A percentile compares a stretch with the other conserved stretches of the same genome.
Evolutionary conservation across 176 grass and related monocot genomes (phyloP).

Genomic region (Urochloa ruziziensis): DNA sequence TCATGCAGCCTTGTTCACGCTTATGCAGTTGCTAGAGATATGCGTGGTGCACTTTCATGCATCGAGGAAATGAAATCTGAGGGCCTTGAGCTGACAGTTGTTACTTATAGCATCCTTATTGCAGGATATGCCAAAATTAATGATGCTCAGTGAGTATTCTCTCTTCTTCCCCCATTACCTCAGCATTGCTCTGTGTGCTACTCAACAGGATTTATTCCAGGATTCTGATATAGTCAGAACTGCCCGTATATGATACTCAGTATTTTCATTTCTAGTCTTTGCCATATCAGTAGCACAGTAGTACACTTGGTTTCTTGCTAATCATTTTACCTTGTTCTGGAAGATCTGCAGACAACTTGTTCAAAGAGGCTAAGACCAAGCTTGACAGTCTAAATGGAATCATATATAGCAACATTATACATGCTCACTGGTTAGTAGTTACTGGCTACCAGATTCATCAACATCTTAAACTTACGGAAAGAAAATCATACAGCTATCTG

Average conservation of each 20-base stretch:
- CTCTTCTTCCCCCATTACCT: background rate
- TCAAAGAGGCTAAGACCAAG: conserved; percentile 81
- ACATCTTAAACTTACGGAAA: background rate
- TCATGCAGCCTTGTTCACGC: conserved; percentile 99
- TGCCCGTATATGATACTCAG: background rate
- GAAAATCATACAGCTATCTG: background rate
- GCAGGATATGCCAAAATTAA: conserved; percentile 77
- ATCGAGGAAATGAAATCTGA: conserved; percentile 93
- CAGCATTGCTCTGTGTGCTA: background rate
- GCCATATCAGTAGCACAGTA: background rate
- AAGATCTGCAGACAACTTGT: conserved; percentile 92
- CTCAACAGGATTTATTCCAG: background rate
- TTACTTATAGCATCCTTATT: conserved; percentile 95
- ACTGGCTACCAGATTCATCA: conserved; percentile 11
- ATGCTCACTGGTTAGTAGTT: conserved; percentile 94
- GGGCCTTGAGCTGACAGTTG: conserved; percentile 73
- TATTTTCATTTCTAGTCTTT: conserved; percentile 3
- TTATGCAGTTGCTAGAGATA: conserved; percentile 99
- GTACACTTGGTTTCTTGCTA: conserved; percentile 23
- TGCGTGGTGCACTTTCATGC: conserved; percentile 80
- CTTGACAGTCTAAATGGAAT: conserved; percentile 61
- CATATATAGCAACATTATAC: conserved; percentile 97
- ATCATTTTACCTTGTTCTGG: conserved; percentile 44
- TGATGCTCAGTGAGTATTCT: conserved; percentile 79
- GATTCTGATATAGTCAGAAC: background rate